Evolutionary conservation across 352 stramenopile species (phyloP).

Genomic region (Lagenidium giganteum): DNA sequence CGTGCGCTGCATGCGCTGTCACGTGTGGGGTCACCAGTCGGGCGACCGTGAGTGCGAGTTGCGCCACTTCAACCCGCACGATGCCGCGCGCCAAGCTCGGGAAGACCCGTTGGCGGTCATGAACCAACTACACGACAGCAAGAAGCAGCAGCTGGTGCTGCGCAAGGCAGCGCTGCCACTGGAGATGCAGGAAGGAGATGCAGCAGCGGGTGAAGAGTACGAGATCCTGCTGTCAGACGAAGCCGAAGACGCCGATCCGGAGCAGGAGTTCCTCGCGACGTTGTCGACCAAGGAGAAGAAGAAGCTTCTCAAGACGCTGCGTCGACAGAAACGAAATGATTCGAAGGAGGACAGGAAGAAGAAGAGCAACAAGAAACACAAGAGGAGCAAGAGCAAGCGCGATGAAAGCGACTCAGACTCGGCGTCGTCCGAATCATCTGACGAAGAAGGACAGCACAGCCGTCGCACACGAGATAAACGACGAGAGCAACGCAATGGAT

Average conservation of each 20-base stretch:
- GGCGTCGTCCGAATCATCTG: no score
- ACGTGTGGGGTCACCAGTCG: conserved; percentile 79
- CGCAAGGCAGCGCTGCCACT: conserved; percentile 47
- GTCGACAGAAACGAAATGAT: no score
- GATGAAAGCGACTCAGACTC: no score
- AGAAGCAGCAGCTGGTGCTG: conserved; percentile 62
- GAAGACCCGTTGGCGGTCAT: conserved; percentile 76
- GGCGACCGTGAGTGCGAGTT: conserved; percentile 80
- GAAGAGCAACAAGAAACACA: conserved; percentile 9
- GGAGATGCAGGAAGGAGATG: conserved; percentile 50
- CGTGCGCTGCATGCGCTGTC: conserved; percentile 77
- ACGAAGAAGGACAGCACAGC: no score
- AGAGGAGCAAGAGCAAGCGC: no score
- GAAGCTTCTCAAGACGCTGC: conserved; percentile 47
- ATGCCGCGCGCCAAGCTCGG: conserved; percentile 57
- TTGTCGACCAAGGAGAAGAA: conserved; percentile 73
- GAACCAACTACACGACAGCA: conserved; percentile 35
- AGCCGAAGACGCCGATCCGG: conserved; percentile 24
- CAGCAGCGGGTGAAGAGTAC: conserved; percentile 26
- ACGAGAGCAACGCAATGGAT: no score
- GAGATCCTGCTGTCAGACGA: conserved; percentile 67
- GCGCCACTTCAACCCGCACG: conserved; percentile 69
- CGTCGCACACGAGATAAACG: no score
- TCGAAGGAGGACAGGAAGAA: no score
- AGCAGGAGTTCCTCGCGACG: conserved; percentile 43